Evolutionary conservation across 305 asterid species (phyloP), one percentile per base, ranked within the genome.

Genomic region (Coffea humblotiana): DNA sequence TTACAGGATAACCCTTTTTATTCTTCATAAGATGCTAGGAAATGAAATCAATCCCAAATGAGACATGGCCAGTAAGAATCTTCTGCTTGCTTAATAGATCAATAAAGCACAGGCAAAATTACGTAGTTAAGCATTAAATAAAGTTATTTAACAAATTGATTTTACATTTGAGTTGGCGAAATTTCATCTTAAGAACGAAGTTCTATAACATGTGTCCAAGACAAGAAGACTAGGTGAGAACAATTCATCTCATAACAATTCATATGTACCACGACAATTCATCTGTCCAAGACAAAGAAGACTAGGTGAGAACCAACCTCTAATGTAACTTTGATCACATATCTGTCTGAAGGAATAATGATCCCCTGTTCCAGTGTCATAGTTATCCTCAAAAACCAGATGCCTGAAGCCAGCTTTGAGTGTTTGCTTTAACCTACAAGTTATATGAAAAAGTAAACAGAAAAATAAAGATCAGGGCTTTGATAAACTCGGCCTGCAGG

Each of bases 341-440:
- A 95, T 95, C 83, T 95, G 99, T 84, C 98, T 87, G 86, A 95
- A 85, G 71, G 99, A 92, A 82, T 95, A 95, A 90, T 95, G 99
- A 84, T 95, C 99, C 74, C 99, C 99, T 23, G 97, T 92, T 78
- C 99, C 98, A 77, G 98, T 95, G 88, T 95, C 99, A 83, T 95
- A 95, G 86, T 95, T 95, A 88, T 95, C 99, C 92, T 95, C 97
- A 78, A 95, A 95, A 76, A 95, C 88, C 72, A 95, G 93, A 88
- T 95, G 97, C 88, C 87, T 89, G 90, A 95, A 95, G 80, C 98
- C 98, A 89, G 97, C 99, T 87, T 95, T 92, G 79, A 95, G 87
- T 21, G 98, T 93, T 90, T 93, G 97, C 90, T 92, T 95, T 85
- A 95, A 89, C 81, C 99, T 95, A 84, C 82, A 15, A 84, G 82